phyloP scores from a whole-genome alignment of 1,284 basidiomycete species.

The Rhodotorula sp. region DNA sequence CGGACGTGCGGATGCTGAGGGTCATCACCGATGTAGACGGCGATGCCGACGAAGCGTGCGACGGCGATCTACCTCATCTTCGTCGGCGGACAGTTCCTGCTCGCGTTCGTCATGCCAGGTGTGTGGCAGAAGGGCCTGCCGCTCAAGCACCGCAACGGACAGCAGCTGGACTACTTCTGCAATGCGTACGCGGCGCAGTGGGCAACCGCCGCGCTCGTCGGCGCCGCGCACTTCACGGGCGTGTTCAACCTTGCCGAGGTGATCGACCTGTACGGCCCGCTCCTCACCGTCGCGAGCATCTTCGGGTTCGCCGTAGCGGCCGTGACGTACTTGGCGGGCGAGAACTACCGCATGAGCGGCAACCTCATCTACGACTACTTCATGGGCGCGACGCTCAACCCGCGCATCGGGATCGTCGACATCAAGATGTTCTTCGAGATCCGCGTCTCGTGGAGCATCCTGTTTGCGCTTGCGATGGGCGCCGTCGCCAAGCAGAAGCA shows the following conservation, averaged over 20 bases:
- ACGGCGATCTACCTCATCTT: conserved; percentile 87
- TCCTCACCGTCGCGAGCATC: conserved; percentile 96
- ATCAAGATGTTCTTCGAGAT: conserved; percentile 99
- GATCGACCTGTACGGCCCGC: conserved; percentile 93
- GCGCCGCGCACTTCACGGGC: conserved; percentile 73
- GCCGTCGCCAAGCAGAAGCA: conserved; percentile 97
- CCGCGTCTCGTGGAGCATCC: conserved; percentile 93
- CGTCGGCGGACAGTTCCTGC: conserved; percentile 82
- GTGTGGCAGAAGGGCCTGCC: conserved; percentile 91
- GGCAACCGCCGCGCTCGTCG: conserved; percentile 75
- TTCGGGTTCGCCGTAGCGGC: conserved; percentile 81
- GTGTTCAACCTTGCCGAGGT: conserved; percentile 91
- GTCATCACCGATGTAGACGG: conserved; percentile 63
- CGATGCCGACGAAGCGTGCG: conserved; percentile 83
- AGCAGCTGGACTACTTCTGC: conserved; percentile 93
- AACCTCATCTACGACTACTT: conserved; percentile 87
- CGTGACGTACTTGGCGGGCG: conserved; percentile 75
- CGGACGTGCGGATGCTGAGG: background rate
- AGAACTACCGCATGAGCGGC: conserved; percentile 87
- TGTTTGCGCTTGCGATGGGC: conserved; percentile 89
- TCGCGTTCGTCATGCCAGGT: conserved; percentile 89
- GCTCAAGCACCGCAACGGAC: conserved; percentile 86
- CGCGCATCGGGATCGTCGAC: conserved; percentile 88
- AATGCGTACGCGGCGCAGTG: conserved; percentile 90
- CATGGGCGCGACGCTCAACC: conserved; percentile 95